These are phyloP conservation scores for Begonia masoniana DNA, from an alignment of 306 rosid species.

Conservation along the genomic window DNA sequence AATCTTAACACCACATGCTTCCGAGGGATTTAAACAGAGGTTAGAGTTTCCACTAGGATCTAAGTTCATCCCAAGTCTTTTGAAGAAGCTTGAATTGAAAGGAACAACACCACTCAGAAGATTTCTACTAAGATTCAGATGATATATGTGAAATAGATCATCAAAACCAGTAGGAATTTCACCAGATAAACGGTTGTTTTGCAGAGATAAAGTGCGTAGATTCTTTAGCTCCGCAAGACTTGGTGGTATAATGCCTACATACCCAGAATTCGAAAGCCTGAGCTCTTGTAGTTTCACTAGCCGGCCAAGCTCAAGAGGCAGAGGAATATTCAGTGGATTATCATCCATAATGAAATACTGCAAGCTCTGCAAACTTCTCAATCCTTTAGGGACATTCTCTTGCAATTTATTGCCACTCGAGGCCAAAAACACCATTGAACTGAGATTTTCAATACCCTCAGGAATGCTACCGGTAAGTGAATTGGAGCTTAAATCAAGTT, in stretches of 20 bases:
- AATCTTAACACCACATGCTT: conserved; percentile 22
- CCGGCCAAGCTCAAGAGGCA: conserved; percentile 23
- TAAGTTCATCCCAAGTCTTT: conserved; percentile 33
- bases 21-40: conserved; percentile 31
- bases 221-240: conserved; percentile 26
- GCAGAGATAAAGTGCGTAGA: conserved; percentile 32
- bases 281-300: conserved; percentile 35
- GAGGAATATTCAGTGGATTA: conserved; percentile 25
- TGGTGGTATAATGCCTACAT: conserved; percentile 28
- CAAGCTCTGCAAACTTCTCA: conserved; percentile 27
- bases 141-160: conserved; percentile 27
- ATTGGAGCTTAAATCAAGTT: conserved; percentile 40
- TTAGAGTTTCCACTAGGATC: conserved; percentile 41
- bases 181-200: conserved; percentile 28
- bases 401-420: conserved; percentile 35
- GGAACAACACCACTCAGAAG: conserved; percentile 29
- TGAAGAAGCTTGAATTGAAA: conserved; percentile 37
- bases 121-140: conserved; percentile 39
- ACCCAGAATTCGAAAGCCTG: conserved; percentile 34
- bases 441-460: conserved; percentile 15
- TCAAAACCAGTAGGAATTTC: conserved; percentile 26
- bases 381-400: conserved; percentile 21
- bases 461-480: conserved; percentile 26
- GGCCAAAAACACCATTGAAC: conserved; percentile 25
- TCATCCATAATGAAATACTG: conserved; percentile 37